Percentiles rank a stretch among this genome's conserved stretches.
Conservation (phyloP, 2,329 filamentous ascomycete genomes). For the Colletotrichum melonis region DNA sequence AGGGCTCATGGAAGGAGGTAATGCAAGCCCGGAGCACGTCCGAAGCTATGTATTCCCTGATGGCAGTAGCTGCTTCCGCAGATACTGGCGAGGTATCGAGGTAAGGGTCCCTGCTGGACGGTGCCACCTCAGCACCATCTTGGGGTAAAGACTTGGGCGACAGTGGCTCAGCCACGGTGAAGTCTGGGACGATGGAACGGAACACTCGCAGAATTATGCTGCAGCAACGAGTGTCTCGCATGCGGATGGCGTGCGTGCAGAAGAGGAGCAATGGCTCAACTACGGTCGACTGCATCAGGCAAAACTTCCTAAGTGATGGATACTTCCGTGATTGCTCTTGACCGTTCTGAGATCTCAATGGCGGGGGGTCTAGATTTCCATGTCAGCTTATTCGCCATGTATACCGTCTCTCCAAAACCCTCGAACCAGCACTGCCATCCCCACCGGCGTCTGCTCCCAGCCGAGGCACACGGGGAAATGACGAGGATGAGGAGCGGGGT, state of each 20-base stretch:
- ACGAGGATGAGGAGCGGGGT: neutral
- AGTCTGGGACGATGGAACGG: conserved; percentile 85
- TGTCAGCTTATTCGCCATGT: neutral
- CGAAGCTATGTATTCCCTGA: conserved; percentile 89
- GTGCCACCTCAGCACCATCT: conserved; percentile 38
- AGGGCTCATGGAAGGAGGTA: conserved; percentile 90
- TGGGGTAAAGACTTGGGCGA: conserved; percentile 44
- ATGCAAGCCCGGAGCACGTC: conserved; percentile 92
- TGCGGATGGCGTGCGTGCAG: conserved; percentile 88
- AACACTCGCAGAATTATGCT: conserved; percentile 88
- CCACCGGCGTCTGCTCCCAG: neutral
- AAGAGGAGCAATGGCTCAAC: conserved; percentile 92
- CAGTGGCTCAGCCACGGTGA: conserved; percentile 54
- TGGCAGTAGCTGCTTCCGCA: conserved; percentile 68
- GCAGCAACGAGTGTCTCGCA: conserved; percentile 90
- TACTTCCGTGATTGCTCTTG: conserved; percentile 49
- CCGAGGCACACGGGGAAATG: neutral
- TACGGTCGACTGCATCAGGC: conserved; percentile 80
- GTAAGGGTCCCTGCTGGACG: conserved; percentile 29
- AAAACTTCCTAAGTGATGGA: conserved; percentile 81
- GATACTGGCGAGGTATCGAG: conserved; percentile 60
- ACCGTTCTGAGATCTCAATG: conserved; percentile 42
- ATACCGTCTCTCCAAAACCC: neutral
- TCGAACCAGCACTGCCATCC: neutral
- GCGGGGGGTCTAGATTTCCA: conserved; percentile 45